Percentiles rank a stretch among this genome's conserved stretches.
Conservation (phyloP, 345 rosid genomes). For the Cardamine chenopodiifolia region DNA sequence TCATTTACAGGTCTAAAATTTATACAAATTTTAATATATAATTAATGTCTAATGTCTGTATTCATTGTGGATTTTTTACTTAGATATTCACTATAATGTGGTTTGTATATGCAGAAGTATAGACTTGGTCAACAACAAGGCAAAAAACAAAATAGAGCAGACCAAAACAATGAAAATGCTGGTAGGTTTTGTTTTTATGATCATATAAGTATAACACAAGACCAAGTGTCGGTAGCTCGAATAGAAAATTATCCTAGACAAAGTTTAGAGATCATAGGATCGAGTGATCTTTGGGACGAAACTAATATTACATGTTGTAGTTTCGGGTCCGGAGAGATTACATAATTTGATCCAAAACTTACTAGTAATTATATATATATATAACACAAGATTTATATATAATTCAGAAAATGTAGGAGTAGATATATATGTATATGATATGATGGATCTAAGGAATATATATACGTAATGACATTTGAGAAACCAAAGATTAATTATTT, state of each 20-base stretch:
- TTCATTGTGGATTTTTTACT: background rate
- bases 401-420: background rate
- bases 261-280: too few species aligned
- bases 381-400: background rate
- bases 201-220: background rate
- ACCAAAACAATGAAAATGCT: conserved; percentile 51
- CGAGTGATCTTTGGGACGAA: too few species aligned
- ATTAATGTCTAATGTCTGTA: background rate
- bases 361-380: too few species aligned
- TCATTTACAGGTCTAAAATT: conserved; percentile 75
- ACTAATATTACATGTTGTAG: too few species aligned
- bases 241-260: too few species aligned
- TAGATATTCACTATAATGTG: background rate
- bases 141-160: conserved; percentile 47
- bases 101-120: conserved; percentile 63
- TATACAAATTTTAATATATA: background rate
- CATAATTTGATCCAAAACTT: too few species aligned
- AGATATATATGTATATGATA: background rate
- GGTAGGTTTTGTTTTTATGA: conserved; percentile 41
- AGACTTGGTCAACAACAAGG: conserved; percentile 81
- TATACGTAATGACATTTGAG: background rate
- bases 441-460: background rate
- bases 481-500: background rate
- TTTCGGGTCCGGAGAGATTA: too few species aligned
- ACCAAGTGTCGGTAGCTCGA: too few species aligned